These are phyloP conservation scores for Penicillium soppii DNA, from an alignment of 495 filamentous ascomycete species.

Conservation along the genomic window DNA sequence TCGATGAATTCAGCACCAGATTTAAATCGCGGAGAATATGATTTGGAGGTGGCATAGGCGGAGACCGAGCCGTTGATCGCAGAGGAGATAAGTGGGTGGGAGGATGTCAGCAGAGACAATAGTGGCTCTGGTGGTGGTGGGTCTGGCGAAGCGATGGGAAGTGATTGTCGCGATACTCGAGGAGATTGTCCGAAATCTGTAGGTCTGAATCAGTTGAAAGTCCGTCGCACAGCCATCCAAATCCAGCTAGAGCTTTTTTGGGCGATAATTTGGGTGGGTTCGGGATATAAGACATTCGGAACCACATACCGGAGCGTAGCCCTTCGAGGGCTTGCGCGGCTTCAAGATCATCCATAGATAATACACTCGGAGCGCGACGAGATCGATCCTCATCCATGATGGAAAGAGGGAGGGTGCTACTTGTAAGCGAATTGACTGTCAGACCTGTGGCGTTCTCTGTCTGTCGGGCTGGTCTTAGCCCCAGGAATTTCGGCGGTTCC, in stretches of 20 bases:
- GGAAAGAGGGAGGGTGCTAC: slow-evolving; percentile 18
- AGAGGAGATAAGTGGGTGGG: slow-evolving; percentile 74
- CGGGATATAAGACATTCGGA: slow-evolving; percentile 6
- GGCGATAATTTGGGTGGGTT: slow-evolving; percentile 5
- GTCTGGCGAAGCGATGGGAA: slow-evolving; percentile 21
- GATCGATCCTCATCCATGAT: slow-evolving; percentile 49
- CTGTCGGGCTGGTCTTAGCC: not conserved
- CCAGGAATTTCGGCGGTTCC: slow-evolving; percentile 1
- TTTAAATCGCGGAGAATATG: slow-evolving; percentile 81
- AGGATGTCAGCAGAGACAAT: slow-evolving; percentile 73
- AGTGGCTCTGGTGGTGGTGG: slow-evolving; percentile 63
- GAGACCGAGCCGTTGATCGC: slow-evolving; percentile 79
- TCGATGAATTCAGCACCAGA: slow-evolving; percentile 84
- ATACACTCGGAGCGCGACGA: slow-evolving; percentile 45
- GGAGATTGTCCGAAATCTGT: slow-evolving; percentile 37
- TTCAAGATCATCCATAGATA: slow-evolving; percentile 82
- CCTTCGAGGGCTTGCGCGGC: slow-evolving; percentile 86
- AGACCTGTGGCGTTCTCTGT: slow-evolving; percentile 1
- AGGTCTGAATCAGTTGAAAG: slow-evolving; percentile 11
- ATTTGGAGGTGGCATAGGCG: slow-evolving; percentile 79
- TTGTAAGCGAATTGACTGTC: slow-evolving; percentile 6
- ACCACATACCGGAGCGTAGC: slow-evolving; percentile 69
- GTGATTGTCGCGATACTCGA: slow-evolving; percentile 27
- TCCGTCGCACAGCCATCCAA: not conserved
- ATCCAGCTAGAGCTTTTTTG: not conserved